Evolutionary conservation across 2,329 filamentous ascomycete species (phyloP), one percentile per base, ranked within the genome.

Genomic region (Aureobasidium melanogenum): DNA sequence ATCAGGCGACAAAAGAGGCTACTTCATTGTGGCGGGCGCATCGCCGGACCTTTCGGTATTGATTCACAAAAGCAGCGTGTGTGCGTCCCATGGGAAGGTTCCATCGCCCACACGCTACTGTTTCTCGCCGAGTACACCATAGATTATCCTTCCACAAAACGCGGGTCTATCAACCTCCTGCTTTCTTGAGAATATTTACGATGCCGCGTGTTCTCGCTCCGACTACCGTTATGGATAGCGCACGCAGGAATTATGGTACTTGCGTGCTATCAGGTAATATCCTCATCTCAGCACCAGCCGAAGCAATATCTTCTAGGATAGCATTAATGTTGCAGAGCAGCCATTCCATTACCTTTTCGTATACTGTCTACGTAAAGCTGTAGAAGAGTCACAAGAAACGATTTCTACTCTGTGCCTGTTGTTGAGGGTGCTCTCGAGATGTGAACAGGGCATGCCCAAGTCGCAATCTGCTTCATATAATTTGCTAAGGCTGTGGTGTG

Each of bases 381-480:
- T 17, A 32, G 47, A 15, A 50, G 9, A 7, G 15, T 50, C 12
- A 50, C 10, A 50, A 50, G 47, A 50, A 17, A 50, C 26, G 47
- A 50, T 50, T 32, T 50, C 47, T 50, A 50, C 47, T 50, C 47
- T 50, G 26, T 50, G 10, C 47, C 26, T 12, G 26, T 32, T 50
- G 26, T 50, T 50, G 28, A 28, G 9, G 10, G 47, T 50, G 47
- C 47, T 50, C 47, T 32, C 47, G 26, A 50, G 47, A 50, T 50
- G 14, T 50, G 26, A 17, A 50, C 2, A 50, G 47, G 47, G 47
- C 47, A 50, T 50, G 5, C 10, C 47, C 26, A 50, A 12, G 47
- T 50, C 47, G 47, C 47, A 50, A 50, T 50, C 47, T 50, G 19
- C 47, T 50, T 50, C 10, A 50, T 50, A 17, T 50, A 50, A 50